These are phyloP conservation scores for Pythium coloratum DNA, from an alignment of 352 stramenopile genomes.

Conservation along the genomic window DNA sequence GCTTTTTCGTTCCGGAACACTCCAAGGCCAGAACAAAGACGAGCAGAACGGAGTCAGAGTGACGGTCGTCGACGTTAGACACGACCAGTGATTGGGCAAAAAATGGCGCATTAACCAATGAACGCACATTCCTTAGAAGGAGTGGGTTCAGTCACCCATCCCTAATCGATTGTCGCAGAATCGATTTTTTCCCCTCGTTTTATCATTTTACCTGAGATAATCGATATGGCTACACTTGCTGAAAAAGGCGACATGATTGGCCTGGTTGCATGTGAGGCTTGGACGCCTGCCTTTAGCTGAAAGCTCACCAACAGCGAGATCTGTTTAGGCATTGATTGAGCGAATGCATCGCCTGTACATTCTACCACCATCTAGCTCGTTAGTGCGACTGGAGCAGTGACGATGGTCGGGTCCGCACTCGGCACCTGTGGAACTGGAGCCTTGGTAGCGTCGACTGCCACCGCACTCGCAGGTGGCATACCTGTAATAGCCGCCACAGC, in stretches of 20 bases:
- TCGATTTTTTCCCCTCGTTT: neutral
- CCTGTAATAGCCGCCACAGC: neutral
- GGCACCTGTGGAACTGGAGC: neutral
- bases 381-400: neutral
- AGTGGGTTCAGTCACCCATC: neutral
- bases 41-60: neutral
- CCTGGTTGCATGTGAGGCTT: no score
- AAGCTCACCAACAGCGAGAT: neutral
- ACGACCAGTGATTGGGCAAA: neutral
- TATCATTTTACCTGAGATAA: neutral
- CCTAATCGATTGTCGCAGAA: neutral
- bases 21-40: neutral
- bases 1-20: slow-evolving; percentile 2
- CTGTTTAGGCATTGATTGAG: neutral
- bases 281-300: no score
- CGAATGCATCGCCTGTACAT: neutral
- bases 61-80: neutral
- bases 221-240: neutral
- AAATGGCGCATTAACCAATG: neutral
- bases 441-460: neutral
- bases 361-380: neutral
- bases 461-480: neutral
- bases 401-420: neutral
- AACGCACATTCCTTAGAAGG: neutral
- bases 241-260: no score